Conservation (phyloP, 768 basidiomycete genomes). For the Suillus cothurnatus region DNA sequence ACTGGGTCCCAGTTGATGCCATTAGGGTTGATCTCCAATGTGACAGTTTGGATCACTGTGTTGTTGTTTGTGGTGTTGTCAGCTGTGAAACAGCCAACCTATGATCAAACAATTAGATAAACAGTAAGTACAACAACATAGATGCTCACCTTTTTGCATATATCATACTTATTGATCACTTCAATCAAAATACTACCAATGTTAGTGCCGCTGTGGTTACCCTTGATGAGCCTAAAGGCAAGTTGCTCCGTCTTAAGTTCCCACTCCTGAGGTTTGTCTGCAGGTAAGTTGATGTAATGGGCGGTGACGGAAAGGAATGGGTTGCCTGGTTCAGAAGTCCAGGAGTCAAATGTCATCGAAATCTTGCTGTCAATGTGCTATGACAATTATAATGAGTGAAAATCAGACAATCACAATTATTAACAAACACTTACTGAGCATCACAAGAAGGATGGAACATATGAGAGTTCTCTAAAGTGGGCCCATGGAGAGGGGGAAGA, state of each 20-base stretch:
- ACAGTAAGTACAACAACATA: neutral
- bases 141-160: conserved; percentile 22
- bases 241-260: conserved; percentile 12
- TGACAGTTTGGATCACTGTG: conserved; percentile 23
- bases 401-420: neutral
- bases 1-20: conserved; percentile 21
- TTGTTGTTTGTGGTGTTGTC: conserved; percentile 33
- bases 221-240: conserved; percentile 15
- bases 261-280: conserved; percentile 11
- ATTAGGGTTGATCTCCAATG: conserved; percentile 14
- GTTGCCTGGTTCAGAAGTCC: conserved; percentile 16
- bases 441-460: too few species aligned
- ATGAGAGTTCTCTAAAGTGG: too few species aligned
- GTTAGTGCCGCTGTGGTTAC: conserved; percentile 21
- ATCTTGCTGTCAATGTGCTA: conserved; percentile 4
- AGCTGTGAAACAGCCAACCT: conserved; percentile 34
- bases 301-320: conserved; percentile 19
- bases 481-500: too few species aligned
- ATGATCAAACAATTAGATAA: conserved; percentile 10
- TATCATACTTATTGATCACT: conserved; percentile 20
- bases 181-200: conserved; percentile 16
- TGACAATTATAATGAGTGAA: neutral
- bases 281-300: conserved; percentile 12
- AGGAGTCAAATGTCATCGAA: conserved; percentile 12
- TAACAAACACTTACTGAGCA: neutral